These are phyloP conservation scores for Lodderomyces parapsilosis DNA, from an alignment of 1,139 yeast species.

Conservation along the genomic window DNA sequence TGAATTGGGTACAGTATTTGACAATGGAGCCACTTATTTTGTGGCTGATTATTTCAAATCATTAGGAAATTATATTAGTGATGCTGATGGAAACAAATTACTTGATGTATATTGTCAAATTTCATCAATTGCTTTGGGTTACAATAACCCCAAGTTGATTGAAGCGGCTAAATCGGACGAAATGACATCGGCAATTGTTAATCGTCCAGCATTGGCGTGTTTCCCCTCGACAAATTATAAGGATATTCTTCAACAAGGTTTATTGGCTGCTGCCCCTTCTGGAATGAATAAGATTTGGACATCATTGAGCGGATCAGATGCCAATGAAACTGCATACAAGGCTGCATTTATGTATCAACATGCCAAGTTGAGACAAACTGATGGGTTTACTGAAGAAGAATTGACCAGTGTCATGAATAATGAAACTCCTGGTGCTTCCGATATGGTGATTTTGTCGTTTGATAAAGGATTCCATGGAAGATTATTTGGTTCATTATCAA, in stretches of 20 bases:
- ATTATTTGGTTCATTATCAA: conserved; percentile 68
- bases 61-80: conserved; percentile 67
- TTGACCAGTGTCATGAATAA: conserved; percentile 63
- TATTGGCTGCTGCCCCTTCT: conserved; percentile 67
- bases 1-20: conserved; percentile 56
- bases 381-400: conserved; percentile 57
- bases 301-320: conserved; percentile 71
- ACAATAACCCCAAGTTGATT: conserved; percentile 69
- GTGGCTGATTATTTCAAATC: conserved; percentile 66
- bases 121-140: conserved; percentile 72
- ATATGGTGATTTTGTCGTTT: conserved; percentile 65
- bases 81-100: conserved; percentile 65
- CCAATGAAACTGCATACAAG: conserved; percentile 74
- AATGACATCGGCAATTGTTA: conserved; percentile 66
- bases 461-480: conserved; percentile 76
- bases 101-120: conserved; percentile 72
- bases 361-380: conserved; percentile 53
- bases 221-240: conserved; percentile 62
- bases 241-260: conserved; percentile 51
- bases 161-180: conserved; percentile 62
- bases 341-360: conserved; percentile 79
- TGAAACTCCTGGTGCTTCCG: conserved; percentile 65
- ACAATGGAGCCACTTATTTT: conserved; percentile 68
- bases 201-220: conserved; percentile 75
- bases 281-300: conserved; percentile 69